Evolutionary conservation across 1,284 basidiomycete genomes (phyloP), one percentile per base, ranked within the genome.

Genomic region (Salmacisia buchloeana): DNA sequence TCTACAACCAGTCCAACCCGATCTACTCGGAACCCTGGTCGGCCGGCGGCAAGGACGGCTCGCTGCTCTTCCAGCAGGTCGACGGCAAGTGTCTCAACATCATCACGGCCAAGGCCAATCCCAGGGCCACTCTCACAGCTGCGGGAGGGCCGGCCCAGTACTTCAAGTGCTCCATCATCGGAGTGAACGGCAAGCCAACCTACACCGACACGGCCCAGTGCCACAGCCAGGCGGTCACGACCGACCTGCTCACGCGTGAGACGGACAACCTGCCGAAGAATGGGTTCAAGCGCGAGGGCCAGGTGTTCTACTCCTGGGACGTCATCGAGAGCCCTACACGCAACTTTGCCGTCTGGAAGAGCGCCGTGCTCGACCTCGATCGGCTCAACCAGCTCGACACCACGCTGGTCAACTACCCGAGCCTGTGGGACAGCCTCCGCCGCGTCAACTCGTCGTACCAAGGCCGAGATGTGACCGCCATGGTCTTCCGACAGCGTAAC

Each of bases 231-330:
- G 49, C 2, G 23, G 57, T 72, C 15, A 33, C 66, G 46, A 57
- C 59, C 39, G 60, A 67, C 29, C 72, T 76, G 60, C 64, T 72
- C 62, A 35, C 9, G 15, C 23, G 27, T 13, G n/a, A 43, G 15
- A 56, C 63, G 23, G 62, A 63, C 43, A 62, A 62, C 27, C 49
- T 63, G 15, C 66, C 72, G 10, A 59, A 13, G 18, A 67, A 72
- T 38, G 31, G 65, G 29, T 54, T 66, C 59, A 64, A 49, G 59
- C 69, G 86, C 3, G 83, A 86, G 62, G 94, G 94, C 4, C 88
- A 94, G 78, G 91, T 97, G 49, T 97, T 90, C 80, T 96, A 91
- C 77, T 89, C 87, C 3, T 98, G 94, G 94, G 85, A 89, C 60
- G 88, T 94, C 78, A 83, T 98, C 54, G 82, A 82, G 63, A 86